Base-by-base conservation (phyloP, 129 eudicot species). In the Heracleum sosnowskyi region DNA sequence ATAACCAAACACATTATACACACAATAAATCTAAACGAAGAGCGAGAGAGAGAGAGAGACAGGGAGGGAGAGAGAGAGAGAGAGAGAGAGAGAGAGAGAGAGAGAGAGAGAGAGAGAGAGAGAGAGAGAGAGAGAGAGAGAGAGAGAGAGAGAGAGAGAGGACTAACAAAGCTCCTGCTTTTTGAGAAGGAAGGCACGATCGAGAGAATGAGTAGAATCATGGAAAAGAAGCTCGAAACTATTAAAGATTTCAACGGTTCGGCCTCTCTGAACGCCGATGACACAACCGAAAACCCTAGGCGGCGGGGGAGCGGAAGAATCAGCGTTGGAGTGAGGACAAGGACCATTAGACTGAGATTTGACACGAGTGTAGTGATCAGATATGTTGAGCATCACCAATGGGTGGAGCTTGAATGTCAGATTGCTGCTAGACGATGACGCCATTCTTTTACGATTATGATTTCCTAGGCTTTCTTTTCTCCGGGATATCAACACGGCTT, bases 341-440 rank as follows among this genome's bases (percentile, higher is more conserved):
- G 85, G 83, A 28, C 84, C 84, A 20, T 84, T 89, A 12, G 91
- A 81, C 75, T 90, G 96, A 51, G 96, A 84, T 82, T 88, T 91
- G 83, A 95, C 94, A 70, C 98, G 87, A 13, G 97, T 95, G 82
- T 89, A 84, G 85, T 94, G 98, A 78, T 94, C 98, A 57, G 97
- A 93, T 77, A 93, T 88, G 89, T 93, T 93, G 62, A 93, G 89
- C 62, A 93, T 93, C 39, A 93, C 97, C 26, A 93, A 87, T 2
- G 98, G 97, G 42, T 95, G 98, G 84, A 91, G 97, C 87, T 95
- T 91, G 94, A 95, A 95, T 33, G 97, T 95, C 33, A 91, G 49
- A 6, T 55, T 55, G 64, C 98, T 97, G 75, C 96, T 91, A 79
- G 97, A 95, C 6, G 91, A 87, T 37, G 97, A 84, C 71, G 97